phyloP scores from a whole-genome alignment of 208 protist genomes.

The Phytomonas sp. region DNA sequence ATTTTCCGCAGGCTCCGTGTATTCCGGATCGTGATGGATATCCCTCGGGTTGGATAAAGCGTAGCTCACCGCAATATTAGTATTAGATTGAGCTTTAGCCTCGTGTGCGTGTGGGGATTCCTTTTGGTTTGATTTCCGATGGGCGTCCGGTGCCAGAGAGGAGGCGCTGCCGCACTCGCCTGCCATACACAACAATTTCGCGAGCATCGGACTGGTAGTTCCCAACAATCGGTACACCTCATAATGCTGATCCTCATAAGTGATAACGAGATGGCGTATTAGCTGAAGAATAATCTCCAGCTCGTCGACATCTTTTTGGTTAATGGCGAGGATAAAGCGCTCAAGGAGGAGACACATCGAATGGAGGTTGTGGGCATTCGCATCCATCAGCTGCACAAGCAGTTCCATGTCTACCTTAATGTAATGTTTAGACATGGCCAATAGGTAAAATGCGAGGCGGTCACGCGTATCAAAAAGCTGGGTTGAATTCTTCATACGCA shows the following conservation, averaged over 20 bases:
- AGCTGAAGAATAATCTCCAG: constrained; percentile 48
- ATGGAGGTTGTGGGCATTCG: constrained; percentile 46
- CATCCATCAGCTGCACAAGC: constrained; percentile 65
- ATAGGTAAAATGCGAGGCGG: constrained; percentile 49
- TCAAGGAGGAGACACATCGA: constrained; percentile 49
- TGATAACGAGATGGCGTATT: constrained; percentile 34
- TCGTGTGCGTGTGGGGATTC: not conserved
- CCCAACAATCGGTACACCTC: constrained; percentile 42
- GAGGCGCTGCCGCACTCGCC: not conserved
- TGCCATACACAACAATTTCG: constrained; percentile 32
- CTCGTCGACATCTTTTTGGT: constrained; percentile 61
- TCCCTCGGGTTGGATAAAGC: not conserved
- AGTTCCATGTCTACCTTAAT: constrained; percentile 24
- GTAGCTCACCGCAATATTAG: not conserved
- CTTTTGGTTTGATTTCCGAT: not conserved
- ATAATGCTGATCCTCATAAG: constrained; percentile 32
- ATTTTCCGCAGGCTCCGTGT: not conserved
- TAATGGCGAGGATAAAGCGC: constrained; percentile 32
- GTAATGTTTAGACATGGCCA: constrained; percentile 40
- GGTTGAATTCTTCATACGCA: constrained; percentile 76
- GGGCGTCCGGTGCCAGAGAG: not conserved
- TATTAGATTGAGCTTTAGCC: not conserved
- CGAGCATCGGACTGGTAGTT: constrained; percentile 11
- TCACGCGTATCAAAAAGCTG: constrained; percentile 74
- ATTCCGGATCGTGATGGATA: not conserved